These are phyloP conservation scores for Aspergillus latus DNA, from an alignment of 2,329 filamentous ascomycete species.

Conservation along the genomic window DNA sequence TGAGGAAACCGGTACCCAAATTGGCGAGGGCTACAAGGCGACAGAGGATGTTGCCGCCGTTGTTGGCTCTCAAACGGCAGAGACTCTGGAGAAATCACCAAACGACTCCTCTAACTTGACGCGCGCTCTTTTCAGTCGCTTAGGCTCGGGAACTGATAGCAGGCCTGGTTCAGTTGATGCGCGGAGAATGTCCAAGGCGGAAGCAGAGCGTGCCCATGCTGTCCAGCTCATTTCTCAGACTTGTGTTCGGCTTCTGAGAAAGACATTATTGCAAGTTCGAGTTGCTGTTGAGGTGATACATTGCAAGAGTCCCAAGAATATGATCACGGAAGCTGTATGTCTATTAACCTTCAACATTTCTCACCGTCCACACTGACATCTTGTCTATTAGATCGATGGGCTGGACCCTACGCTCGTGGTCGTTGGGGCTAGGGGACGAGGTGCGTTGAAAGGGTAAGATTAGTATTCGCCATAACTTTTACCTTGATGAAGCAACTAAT, in stretches of 20 bases:
- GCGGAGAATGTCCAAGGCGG: constrained; percentile 59
- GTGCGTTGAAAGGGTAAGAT: constrained; percentile 86
- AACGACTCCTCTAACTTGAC: constrained; percentile 31
- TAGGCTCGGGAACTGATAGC: constrained; percentile 40
- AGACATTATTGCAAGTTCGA: constrained; percentile 87
- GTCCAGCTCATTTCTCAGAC: constrained; percentile 81
- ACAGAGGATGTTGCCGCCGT: constrained; percentile 74
- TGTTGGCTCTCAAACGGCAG: constrained; percentile 59
- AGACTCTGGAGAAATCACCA: constrained; percentile 49
- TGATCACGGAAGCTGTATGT: constrained; percentile 85
- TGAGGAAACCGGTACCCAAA: constrained; percentile 64
- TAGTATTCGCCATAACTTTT: not conserved
- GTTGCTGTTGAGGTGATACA: constrained; percentile 96
- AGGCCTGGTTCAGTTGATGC: constrained; percentile 47
- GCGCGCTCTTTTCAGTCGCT: constrained; percentile 34
- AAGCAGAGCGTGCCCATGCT: constrained; percentile 77
- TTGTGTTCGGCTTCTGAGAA: constrained; percentile 80
- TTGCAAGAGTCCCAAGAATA: constrained; percentile 94
- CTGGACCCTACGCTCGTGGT: constrained; percentile 90
- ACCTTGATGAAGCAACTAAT: not conserved
- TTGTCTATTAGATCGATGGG: constrained; percentile 81
- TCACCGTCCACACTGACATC: constrained; percentile 14
- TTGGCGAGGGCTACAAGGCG: constrained; percentile 70
- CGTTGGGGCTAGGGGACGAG: constrained; percentile 85
- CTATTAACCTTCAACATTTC: not conserved